Conservation (phyloP, 768 basidiomycete species). For the Podaxis pistillaris region DNA sequence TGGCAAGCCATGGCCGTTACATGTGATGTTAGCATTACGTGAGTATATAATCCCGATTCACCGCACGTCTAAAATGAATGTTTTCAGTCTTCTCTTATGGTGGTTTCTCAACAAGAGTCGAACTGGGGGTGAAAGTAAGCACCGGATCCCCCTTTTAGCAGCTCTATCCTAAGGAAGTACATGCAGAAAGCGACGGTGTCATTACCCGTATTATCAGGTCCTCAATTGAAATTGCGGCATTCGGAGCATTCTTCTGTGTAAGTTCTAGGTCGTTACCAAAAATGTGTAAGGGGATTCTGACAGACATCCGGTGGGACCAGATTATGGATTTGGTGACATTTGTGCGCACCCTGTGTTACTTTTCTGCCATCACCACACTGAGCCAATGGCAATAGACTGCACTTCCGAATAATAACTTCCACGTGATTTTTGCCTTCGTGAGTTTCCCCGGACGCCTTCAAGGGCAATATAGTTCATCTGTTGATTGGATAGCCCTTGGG, state of each 20-base stretch:
- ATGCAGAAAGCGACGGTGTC: slow-evolving; percentile 26
- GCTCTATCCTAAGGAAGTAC: neutral
- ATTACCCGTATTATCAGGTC: slow-evolving; percentile 26
- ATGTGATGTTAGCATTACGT: slow-evolving; percentile 29
- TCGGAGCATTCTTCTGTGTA: slow-evolving; percentile 31
- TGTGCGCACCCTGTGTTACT: slow-evolving; percentile 15
- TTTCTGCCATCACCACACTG: neutral
- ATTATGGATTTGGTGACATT: slow-evolving; percentile 29
- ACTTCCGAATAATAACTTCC: slow-evolving; percentile 25
- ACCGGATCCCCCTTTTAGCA: neutral
- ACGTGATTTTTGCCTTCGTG: slow-evolving; percentile 32
- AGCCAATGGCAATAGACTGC: slow-evolving; percentile 18
- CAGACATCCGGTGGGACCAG: slow-evolving; percentile 10
- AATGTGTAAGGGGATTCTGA: neutral
- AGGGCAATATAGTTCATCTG: neutral
- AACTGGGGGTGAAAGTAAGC: slow-evolving; percentile 24
- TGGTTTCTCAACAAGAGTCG: slow-evolving; percentile 25
- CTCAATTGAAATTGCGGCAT: slow-evolving; percentile 29
- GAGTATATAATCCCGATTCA: slow-evolving; percentile 3
- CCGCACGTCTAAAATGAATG: neutral
- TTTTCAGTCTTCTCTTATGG: slow-evolving; percentile 22
- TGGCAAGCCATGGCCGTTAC: slow-evolving; percentile 27
- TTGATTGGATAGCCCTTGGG: slow-evolving; percentile 23
- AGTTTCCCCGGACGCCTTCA: neutral
- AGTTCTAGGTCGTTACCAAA: slow-evolving; percentile 10